Base-by-base conservation (phyloP, 139 green algal species). In the Desmodesmus armatus region DNA sequence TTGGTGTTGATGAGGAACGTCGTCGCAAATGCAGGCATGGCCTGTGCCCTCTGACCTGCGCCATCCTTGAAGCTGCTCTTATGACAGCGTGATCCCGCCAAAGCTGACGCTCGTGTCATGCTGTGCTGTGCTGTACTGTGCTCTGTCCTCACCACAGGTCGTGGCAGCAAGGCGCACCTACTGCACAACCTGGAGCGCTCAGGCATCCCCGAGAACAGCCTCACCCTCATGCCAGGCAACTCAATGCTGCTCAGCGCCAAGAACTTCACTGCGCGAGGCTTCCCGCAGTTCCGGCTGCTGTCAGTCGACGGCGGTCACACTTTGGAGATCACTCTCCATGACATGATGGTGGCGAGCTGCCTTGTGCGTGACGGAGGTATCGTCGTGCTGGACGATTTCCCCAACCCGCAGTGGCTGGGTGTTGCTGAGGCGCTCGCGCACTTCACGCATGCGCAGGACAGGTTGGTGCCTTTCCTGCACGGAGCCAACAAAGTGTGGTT, bases 241-340 rank as follows among this genome's bases (percentile, higher is more conserved):
- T 73, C 41, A n/a, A 82, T 78, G 70, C 31, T 55, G 29, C 31
- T 87, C 3, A 44, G 33, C 6, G 67, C 66, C 3, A 31, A 53
- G 40, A 71, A 79, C 66, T 77, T 86, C 63, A 79, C n/a, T 2
- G 44, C 17, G 13, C 40, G 37, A 17, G 51, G 35, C 43, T 67
- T 37, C 29, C 60, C 62, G 2, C 55, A 53, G 43, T 84, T 87
- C 74, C 76, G 83, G 35, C 49, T 87, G 15, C 1, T 87, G 0
- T 70, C 35, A 27, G 70, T 87, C 5, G 83, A 87, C 31, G 83
- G 83, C 6, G 83, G 83, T n/a, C 83, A 87, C 60, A 79, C 73
- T 3, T n/a, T 75, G 62, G 83, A 83, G 23, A 71, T 78, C 13
- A 71, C 78, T 11, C 47, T 83, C 3, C 78, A 83, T 31, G 83